Evolutionary conservation across 371 early-diverging fungal species (phyloP).

Genomic region (Conidiobolus coronatus): DNA sequence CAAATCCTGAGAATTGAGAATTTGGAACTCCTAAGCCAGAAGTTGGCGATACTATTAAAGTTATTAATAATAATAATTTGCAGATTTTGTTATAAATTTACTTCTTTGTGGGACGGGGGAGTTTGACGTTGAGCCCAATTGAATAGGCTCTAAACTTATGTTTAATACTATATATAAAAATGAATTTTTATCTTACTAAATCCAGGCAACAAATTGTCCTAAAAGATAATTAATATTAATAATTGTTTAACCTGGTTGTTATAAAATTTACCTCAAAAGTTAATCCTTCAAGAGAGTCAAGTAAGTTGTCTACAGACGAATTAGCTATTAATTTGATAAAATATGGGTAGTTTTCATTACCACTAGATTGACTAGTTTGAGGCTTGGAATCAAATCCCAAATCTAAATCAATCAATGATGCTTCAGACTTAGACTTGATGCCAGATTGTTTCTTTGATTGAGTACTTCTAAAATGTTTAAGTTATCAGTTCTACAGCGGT

Average conservation of each 20-base stretch:
- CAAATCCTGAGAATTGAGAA: neutral
- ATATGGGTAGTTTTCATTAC: too few species aligned
- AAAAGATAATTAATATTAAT: neutral
- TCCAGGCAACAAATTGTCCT: neutral
- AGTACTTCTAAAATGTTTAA: neutral
- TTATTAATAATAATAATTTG: too few species aligned
- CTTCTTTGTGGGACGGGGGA: neutral
- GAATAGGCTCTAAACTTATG: neutral
- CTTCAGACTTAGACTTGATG: neutral
- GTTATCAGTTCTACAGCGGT: too few species aligned
- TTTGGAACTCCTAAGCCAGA: neutral
- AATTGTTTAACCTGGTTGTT: neutral
- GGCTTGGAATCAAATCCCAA: too few species aligned
- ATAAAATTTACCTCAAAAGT: neutral
- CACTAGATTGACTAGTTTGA: too few species aligned
- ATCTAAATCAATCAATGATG: slow-evolving; percentile 1
- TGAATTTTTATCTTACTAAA: neutral
- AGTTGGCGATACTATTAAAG: neutral
- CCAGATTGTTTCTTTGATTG: neutral
- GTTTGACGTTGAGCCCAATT: neutral
- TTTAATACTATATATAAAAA: too few species aligned
- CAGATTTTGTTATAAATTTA: neutral
- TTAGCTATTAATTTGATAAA: too few species aligned
- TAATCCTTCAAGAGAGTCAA: neutral
- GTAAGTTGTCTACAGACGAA: too few species aligned